Conservation (phyloP, 805 yeast genomes). For the Yamadazyma tumulicola region DNA sequence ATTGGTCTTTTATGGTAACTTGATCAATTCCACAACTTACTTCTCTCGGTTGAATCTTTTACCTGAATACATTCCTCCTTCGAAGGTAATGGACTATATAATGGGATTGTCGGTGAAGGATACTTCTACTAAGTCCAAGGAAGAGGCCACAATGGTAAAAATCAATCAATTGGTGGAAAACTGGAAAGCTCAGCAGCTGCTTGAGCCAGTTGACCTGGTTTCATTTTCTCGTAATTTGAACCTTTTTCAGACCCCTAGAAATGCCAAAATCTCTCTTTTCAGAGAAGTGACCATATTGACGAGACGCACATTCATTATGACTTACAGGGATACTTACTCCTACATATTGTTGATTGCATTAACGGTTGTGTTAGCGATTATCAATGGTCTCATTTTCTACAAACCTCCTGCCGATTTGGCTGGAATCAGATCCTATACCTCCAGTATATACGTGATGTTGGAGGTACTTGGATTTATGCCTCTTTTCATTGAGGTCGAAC, state of each 20-base stretch:
- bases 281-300: constrained; percentile 32
- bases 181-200: constrained; percentile 19
- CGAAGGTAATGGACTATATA: constrained; percentile 28
- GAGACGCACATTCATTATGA: constrained; percentile 28
- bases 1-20: constrained; percentile 43
- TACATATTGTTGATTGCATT: constrained; percentile 37
- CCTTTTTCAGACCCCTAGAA: constrained; percentile 12
- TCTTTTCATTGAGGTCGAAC: constrained; percentile 35
- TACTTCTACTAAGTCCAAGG: constrained; percentile 22
- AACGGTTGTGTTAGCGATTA: constrained; percentile 48
- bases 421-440: constrained; percentile 60
- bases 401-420: constrained; percentile 56
- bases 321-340: constrained; percentile 32
- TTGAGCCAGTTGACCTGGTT: constrained; percentile 1
- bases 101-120: constrained; percentile 38
- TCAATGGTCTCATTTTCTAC: constrained; percentile 76
- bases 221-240: constrained; percentile 8
- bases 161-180: constrained; percentile 21
- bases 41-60: constrained; percentile 33
- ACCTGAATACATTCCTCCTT: constrained; percentile 4
- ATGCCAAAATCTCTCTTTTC: constrained; percentile 20
- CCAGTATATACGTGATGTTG: constrained; percentile 32
- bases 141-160: constrained; percentile 19
- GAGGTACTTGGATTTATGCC: constrained; percentile 41
- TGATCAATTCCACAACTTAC: constrained; percentile 43